Percentiles rank a stretch among this genome's conserved stretches.
Evolutionary conservation across 768 basidiomycete species (phyloP).

Genomic region (Leccinum variicolor): DNA sequence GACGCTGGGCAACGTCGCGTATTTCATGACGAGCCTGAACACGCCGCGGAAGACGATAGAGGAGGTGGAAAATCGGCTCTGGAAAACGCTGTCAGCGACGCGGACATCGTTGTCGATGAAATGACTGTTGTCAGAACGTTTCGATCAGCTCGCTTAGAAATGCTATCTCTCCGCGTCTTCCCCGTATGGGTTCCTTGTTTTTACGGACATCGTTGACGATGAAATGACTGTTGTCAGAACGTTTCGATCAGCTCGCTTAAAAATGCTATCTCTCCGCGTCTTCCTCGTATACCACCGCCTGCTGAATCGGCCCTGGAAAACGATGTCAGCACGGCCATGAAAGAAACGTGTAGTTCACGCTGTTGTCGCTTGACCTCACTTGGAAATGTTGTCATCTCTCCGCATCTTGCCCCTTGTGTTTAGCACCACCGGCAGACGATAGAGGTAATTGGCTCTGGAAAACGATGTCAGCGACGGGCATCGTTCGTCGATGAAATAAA

Average conservation of each 20-base stretch:
- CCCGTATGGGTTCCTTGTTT: too few species aligned
- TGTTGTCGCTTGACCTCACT: background rate
- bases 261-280: too few species aligned
- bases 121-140: background rate
- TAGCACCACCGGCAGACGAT: too few species aligned
- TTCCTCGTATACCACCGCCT: too few species aligned
- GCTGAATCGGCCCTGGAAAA: too few species aligned
- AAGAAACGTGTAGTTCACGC: background rate
- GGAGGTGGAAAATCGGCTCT: conserved; percentile 61
- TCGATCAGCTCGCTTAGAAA: background rate
- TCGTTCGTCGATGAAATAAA: too few species aligned
- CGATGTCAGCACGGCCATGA: too few species aligned
- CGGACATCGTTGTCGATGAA: too few species aligned
- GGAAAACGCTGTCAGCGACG: conserved; percentile 30
- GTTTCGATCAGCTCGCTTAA: background rate
- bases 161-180: background rate
- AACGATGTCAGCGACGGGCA: too few species aligned
- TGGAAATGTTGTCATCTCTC: background rate
- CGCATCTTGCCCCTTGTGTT: background rate
- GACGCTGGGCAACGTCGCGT: conserved; percentile 88
- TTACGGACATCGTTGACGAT: too few species aligned
- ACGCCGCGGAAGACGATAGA: conserved; percentile 53
- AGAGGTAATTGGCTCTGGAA: too few species aligned
- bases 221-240: background rate
- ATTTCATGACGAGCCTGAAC: conserved; percentile 89